Conservation (phyloP, 345 rosid genomes). For the Citrus sp. region DNA sequence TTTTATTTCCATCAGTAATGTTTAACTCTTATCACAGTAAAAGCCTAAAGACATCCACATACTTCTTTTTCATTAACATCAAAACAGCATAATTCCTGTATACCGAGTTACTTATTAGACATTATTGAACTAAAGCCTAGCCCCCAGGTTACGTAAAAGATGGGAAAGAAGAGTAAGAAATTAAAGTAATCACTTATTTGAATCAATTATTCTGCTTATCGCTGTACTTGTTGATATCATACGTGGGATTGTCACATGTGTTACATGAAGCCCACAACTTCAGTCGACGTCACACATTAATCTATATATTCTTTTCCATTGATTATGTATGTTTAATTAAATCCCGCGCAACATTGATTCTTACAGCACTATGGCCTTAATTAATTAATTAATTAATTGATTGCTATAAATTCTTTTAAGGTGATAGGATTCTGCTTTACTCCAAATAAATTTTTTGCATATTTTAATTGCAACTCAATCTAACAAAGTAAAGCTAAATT, state of each 20-base stretch:
- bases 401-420: neutral
- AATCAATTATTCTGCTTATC: neutral
- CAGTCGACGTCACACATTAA: too few species aligned
- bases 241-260: neutral
- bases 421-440: neutral
- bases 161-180: neutral
- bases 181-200: neutral
- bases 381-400: neutral
- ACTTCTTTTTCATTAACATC: too few species aligned
- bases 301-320: neutral
- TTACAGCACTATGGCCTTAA: conserved; percentile 10
- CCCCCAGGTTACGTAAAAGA: neutral
- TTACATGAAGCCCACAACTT: neutral
- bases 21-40: too few species aligned
- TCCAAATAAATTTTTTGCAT: neutral
- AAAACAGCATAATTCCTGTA: neutral
- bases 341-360: neutral
- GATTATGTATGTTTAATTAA: neutral
- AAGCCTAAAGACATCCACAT: too few species aligned
- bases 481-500: conserved; percentile 7
- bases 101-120: neutral
- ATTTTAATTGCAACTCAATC: conserved; percentile 8
- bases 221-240: neutral
- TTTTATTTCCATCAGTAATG: too few species aligned
- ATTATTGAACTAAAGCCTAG: neutral